These are phyloP conservation scores for Acidomyces sp. DNA, from an alignment of 495 filamentous ascomycete species.

Conservation along the genomic window DNA sequence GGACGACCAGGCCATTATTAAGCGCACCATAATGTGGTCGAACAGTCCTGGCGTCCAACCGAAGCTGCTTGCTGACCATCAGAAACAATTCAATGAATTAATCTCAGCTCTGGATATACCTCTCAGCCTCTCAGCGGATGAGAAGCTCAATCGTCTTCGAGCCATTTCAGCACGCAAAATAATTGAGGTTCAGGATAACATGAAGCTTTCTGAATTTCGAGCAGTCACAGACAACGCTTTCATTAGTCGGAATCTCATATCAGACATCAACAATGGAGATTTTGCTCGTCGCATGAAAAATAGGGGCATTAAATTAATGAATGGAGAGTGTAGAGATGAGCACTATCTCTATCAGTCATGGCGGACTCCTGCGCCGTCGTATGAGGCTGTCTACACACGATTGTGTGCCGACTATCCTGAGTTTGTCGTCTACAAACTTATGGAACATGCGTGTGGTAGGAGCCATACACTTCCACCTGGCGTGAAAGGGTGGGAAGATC, in stretches of 20 bases:
- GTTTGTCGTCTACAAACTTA: conserved; percentile 31
- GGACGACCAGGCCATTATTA: conserved; percentile 30
- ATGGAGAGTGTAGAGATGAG: conserved; percentile 45
- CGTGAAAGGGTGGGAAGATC: conserved; percentile 36
- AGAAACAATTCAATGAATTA: conserved; percentile 44
- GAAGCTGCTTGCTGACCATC: conserved; percentile 34
- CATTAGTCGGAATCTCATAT: conserved; percentile 34
- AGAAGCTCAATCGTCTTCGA: conserved; percentile 39
- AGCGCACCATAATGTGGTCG: conserved; percentile 40
- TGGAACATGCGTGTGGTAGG: conserved; percentile 36
- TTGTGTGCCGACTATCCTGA: conserved; percentile 43
- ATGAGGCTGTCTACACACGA: conserved; percentile 30
- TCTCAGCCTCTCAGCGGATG: conserved; percentile 24
- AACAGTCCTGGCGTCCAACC: conserved; percentile 46
- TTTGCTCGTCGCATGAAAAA: conserved; percentile 33
- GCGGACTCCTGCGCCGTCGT: conserved; percentile 27
- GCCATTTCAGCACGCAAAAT: conserved; percentile 28
- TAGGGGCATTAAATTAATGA: conserved; percentile 37
- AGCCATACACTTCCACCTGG: conserved; percentile 19
- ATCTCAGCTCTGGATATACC: conserved; percentile 37
- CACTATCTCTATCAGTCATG: conserved; percentile 38
- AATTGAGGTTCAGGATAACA: conserved; percentile 29
- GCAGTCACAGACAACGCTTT: conserved; percentile 39
- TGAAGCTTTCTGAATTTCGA: conserved; percentile 41
- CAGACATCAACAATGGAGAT: conserved; percentile 35